phyloP scores from a whole-genome alignment of 805 yeast species.

The Metschnikowia anglica region DNA sequence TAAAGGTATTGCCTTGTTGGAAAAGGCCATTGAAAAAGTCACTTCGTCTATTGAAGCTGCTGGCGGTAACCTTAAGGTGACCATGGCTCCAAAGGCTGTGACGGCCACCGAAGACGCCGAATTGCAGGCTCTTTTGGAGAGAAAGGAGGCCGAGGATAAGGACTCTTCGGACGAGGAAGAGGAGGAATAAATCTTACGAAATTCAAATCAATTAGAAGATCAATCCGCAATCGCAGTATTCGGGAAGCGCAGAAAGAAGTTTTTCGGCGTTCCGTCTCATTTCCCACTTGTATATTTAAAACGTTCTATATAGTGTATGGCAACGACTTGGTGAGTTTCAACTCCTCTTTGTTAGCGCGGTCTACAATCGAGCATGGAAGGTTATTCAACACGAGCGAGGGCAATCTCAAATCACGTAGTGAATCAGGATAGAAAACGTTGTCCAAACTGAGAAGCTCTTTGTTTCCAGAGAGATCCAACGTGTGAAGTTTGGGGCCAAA shows the following conservation, averaged over 20 bases:
- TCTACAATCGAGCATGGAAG: slow-evolving; percentile 40
- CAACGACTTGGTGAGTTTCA: slow-evolving; percentile 17
- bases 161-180: slow-evolving; percentile 81
- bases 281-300: slow-evolving; percentile 18
- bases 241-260: not conserved
- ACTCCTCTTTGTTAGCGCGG: slow-evolving; percentile 37
- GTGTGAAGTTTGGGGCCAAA: slow-evolving; percentile 35
- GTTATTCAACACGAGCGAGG: slow-evolving; percentile 34
- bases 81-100: slow-evolving; percentile 98
- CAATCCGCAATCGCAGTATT: too few relatives aligned
- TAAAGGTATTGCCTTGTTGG: slow-evolving; percentile 78
- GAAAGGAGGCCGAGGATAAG: slow-evolving; percentile 85
- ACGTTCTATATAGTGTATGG: slow-evolving; percentile 13
- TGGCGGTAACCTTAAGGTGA: slow-evolving; percentile 87
- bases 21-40: slow-evolving; percentile 76
- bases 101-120: slow-evolving; percentile 98
- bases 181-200: slow-evolving; percentile 30
- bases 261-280: not conserved
- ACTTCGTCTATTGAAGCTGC: slow-evolving; percentile 63
- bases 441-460: slow-evolving; percentile 38
- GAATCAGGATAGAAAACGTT: slow-evolving; percentile 39
- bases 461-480: slow-evolving; percentile 43
- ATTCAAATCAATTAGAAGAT: too few relatives aligned
- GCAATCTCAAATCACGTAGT: slow-evolving; percentile 36
- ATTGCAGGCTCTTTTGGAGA: slow-evolving; percentile 91